Conservation (phyloP, 1,284 basidiomycete species). For the Cryptococcus jaspeensis region DNA sequence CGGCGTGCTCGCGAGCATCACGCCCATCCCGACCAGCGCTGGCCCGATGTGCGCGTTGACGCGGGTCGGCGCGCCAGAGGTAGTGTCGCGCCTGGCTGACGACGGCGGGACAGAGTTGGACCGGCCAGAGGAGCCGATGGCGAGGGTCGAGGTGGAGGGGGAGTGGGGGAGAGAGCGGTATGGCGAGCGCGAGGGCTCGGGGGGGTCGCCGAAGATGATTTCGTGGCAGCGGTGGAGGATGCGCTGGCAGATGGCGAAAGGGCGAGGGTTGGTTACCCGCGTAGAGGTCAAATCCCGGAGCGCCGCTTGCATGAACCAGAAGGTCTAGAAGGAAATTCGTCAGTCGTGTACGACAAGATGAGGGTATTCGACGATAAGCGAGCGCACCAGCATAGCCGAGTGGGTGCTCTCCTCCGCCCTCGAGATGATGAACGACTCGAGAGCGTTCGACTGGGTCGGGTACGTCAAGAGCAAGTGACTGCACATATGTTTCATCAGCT, state of each 20-base stretch:
- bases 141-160: conserved; percentile 26
- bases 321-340: conserved; percentile 61
- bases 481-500: conserved; percentile 3
- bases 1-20: conserved; percentile 72
- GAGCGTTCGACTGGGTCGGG: conserved; percentile 81
- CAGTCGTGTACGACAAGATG: neutral
- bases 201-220: conserved; percentile 90
- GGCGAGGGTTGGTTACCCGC: conserved; percentile 64
- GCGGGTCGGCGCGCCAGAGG: conserved; percentile 64
- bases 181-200: conserved; percentile 63
- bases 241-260: conserved; percentile 90
- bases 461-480: conserved; percentile 90
- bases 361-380: neutral
- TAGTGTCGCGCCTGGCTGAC: conserved; percentile 62
- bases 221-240: conserved; percentile 91
- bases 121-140: neutral
- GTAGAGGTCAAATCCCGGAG: conserved; percentile 76
- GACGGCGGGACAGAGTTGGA: neutral
- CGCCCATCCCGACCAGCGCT: conserved; percentile 79
- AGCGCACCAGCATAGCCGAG: conserved; percentile 84
- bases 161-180: conserved; percentile 58
- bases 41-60: conserved; percentile 71
- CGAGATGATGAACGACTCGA: conserved; percentile 88
- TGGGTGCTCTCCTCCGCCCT: conserved; percentile 85
- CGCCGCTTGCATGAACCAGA: conserved; percentile 97